A percentile compares a stretch with the other conserved stretches of the same genome.
These are phyloP conservation scores for Scleromitrula shiraiana DNA, from an alignment of 2,329 filamentous ascomycete species.

Conservation along the genomic window DNA sequence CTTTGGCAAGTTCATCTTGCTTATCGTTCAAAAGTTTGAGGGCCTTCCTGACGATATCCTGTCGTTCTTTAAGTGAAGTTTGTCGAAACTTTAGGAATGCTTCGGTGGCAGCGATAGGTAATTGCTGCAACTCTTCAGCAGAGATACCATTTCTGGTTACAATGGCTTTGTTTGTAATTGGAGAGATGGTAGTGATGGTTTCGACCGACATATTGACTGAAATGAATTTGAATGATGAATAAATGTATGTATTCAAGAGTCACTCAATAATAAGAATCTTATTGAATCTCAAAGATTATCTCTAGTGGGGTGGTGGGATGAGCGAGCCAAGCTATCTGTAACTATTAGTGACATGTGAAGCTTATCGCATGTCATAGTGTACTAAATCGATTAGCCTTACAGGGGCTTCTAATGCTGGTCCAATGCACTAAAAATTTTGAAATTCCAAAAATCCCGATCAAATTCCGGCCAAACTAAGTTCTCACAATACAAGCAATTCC, in stretches of 20 bases:
- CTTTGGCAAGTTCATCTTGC: conserved; percentile 72
- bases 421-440: conserved; percentile 5
- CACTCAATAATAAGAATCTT: neutral
- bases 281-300: neutral
- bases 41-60: conserved; percentile 74
- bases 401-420: neutral
- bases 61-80: conserved; percentile 65
- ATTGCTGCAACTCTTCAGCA: conserved; percentile 56
- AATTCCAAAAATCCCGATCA: neutral
- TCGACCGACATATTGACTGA: conserved; percentile 50
- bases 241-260: neutral
- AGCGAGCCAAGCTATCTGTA: conserved; percentile 2
- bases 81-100: conserved; percentile 72
- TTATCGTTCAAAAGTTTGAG: conserved; percentile 61
- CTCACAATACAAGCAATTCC: conserved; percentile 8
- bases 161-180: conserved; percentile 78
- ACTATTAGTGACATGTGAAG: neutral
- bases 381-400: neutral
- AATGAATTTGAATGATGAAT: too few relatives aligned
- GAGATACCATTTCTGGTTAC: conserved; percentile 71
- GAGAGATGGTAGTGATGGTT: conserved; percentile 73
- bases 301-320: conserved; percentile 3
- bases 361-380: neutral
- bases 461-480: neutral
- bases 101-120: conserved; percentile 64